Percentiles rank a stretch among this genome's conserved stretches.
These are phyloP conservation scores for Starmera dryadoides DNA, from an alignment of 805 yeast genomes.

Conservation along the genomic window DNA sequence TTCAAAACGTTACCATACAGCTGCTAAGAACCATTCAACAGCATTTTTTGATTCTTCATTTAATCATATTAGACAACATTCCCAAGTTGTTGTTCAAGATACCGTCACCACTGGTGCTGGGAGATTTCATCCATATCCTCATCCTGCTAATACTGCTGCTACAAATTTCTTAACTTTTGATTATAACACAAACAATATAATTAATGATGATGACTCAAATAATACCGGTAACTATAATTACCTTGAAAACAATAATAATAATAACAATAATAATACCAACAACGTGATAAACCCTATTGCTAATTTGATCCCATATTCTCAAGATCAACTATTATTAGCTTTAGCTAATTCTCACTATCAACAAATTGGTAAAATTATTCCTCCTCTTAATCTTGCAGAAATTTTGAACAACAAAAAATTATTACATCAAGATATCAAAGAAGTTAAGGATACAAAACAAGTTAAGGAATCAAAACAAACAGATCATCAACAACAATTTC, in stretches of 20 bases:
- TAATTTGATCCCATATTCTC: background rate
- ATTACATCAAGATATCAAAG: background rate
- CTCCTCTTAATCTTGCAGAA: background rate
- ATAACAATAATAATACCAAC: conserved; percentile 12
- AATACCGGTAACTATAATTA: too few relatives aligned
- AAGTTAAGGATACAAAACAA: too few relatives aligned
- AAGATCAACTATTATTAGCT: background rate
- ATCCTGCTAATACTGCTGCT: conserved; percentile 28
- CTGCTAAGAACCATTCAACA: conserved; percentile 24
- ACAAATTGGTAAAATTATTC: background rate
- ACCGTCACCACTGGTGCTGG: conserved; percentile 9
- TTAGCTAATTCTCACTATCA: background rate
- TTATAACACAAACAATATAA: conserved; percentile 7
- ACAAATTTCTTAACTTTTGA: conserved; percentile 24
- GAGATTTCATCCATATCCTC: conserved; percentile 20
- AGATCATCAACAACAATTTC: conserved; percentile 1
- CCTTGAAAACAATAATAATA: background rate
- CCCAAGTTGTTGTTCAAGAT: conserved; percentile 23
- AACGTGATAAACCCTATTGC: conserved; percentile 6
- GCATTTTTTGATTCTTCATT: conserved; percentile 34
- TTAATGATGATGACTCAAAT: conserved; percentile 12
- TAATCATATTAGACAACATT: conserved; percentile 29
- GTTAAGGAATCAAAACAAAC: conserved; percentile 3
- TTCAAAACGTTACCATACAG: conserved; percentile 28
- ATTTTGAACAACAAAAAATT: background rate